Evolutionary conservation across 192 early-diverging fungal species (phyloP).

Genomic region (Coemansia sp.): DNA sequence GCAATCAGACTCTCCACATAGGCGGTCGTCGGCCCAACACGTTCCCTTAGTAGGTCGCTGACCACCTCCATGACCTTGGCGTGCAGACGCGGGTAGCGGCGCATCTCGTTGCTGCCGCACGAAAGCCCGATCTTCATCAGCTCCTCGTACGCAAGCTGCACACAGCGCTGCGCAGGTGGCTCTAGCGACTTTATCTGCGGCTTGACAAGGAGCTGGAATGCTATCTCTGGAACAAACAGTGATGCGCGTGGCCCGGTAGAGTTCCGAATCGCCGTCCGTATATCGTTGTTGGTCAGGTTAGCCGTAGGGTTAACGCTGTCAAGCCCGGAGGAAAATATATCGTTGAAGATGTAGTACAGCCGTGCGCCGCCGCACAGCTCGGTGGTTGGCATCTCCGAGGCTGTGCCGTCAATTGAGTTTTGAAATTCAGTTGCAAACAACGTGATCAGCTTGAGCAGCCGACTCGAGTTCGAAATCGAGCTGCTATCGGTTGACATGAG

Average conservation of each 20-base stretch:
- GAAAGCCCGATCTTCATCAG: constrained; percentile 76
- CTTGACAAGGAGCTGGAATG: constrained; percentile 80
- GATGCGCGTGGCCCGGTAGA: constrained; percentile 77
- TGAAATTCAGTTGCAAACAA: constrained; percentile 77
- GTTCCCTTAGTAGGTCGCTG: constrained; percentile 73
- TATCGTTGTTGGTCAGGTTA: constrained; percentile 69
- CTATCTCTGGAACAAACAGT: constrained; percentile 82
- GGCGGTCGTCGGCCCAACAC: constrained; percentile 66
- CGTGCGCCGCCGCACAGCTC: constrained; percentile 80
- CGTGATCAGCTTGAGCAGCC: constrained; percentile 69
- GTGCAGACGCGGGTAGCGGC: constrained; percentile 74
- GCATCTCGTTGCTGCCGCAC: constrained; percentile 75
- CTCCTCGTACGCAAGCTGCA: constrained; percentile 82
- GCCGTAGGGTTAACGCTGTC: constrained; percentile 72
- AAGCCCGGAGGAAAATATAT: constrained; percentile 71
- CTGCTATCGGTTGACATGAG: constrained; percentile 36
- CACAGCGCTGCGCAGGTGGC: constrained; percentile 74
- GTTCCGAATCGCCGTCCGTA: constrained; percentile 81
- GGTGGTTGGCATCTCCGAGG: constrained; percentile 67
- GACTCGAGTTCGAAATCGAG: constrained; percentile 37
- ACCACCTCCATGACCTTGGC: constrained; percentile 73
- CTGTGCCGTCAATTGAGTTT: constrained; percentile 76
- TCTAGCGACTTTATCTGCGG: constrained; percentile 78
- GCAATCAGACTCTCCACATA: constrained; percentile 81
- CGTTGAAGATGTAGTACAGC: constrained; percentile 82